Base-by-base conservation (phyloP, 257 asterid genomes). In the Plectranthus barbatus region DNA sequence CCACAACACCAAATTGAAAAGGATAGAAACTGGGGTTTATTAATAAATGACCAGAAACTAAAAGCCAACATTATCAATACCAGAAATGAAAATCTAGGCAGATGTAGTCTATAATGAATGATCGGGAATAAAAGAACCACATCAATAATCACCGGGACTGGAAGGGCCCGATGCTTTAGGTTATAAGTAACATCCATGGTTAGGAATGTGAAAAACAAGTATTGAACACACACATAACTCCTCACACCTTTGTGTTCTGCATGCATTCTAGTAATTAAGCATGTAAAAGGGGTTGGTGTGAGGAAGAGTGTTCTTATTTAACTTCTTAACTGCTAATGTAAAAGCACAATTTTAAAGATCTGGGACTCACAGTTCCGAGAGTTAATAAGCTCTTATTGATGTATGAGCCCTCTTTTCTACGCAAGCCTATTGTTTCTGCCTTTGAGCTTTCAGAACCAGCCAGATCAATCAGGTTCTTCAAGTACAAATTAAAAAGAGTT, bases 401-500 rank as follows among this genome's bases (percentile, higher is more conserved):
- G 72, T 85, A 93, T 58, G 99, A 83, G 50, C 99, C 99, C 76
- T 93, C 99, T 79, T 93, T 93, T 74, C 94, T 79, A 67, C 97
- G 94, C 66, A 90, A 50, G 61, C 99, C 99, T 10, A 85, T 86
- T 62, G 99, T 90, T 79, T 84, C 97, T 41, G 78, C 97, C 82
- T 65, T 93, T 65, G 97, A 93, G 81, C 97, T 93, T 84, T 93
- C 99, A 62, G 99, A 93, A 76, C 99, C 99, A 44, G 99, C 99
- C 89, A 90, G 79, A 83, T 93, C 99, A 81, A 93, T 93, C 68
- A 90, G 94, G 83, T 93, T 91, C 99, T 93, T 88, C 89, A 83
- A 73, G 76, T 21, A 77, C 42, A 72, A 67, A 60, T 44, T 41
- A 20, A 51, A 70, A 26, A 19, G 56, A 14, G 58, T 72, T 19